These are phyloP conservation scores for Termitomyces sp. DNA, from an alignment of 1,284 basidiomycete genomes.

Conservation along the genomic window DNA sequence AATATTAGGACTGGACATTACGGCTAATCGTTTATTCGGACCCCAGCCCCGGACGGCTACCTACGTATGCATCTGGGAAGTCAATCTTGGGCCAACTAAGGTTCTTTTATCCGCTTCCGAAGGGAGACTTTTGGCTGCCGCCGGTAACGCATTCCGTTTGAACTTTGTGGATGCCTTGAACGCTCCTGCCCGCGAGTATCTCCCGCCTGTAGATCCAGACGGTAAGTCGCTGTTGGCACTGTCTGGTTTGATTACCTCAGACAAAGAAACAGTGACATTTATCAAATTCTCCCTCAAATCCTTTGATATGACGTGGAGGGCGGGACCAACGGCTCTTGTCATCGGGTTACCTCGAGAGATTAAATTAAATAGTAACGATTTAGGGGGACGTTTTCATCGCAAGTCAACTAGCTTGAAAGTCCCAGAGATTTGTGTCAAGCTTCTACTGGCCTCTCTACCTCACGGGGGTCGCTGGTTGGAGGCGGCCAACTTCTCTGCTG, in stretches of 20 bases:
- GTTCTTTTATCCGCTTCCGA: constrained; percentile 56
- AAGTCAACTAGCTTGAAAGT: constrained; percentile 55
- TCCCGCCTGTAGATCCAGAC: constrained; percentile 66
- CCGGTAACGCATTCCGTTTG: constrained; percentile 54
- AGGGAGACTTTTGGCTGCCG: constrained; percentile 46
- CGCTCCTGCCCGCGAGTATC: constrained; percentile 70
- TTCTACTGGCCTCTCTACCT: constrained; percentile 39
- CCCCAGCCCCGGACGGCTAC: constrained; percentile 79
- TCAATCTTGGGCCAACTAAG: constrained; percentile 61
- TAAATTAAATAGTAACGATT: constrained; percentile 65
- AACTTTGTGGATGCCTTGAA: constrained; percentile 77
- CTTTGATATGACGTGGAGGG: constrained; percentile 52
- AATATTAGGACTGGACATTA: constrained; percentile 76
- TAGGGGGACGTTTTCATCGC: constrained; percentile 60
- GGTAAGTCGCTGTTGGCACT: constrained; percentile 38
- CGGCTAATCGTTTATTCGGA: constrained; percentile 82
- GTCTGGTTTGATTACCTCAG: constrained; percentile 19
- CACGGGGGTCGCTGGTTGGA: constrained; percentile 62
- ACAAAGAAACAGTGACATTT: constrained; percentile 55
- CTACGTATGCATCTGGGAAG: constrained; percentile 90
- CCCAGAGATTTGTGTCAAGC: constrained; percentile 42
- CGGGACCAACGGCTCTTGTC: constrained; percentile 50
- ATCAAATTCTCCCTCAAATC: constrained; percentile 55
- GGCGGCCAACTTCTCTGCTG: constrained; percentile 51
- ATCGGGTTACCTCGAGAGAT: constrained; percentile 59